These are phyloP conservation scores for Diaporthe aspalathi DNA, from an alignment of 2,329 filamentous ascomycete genomes.

Conservation along the genomic window DNA sequence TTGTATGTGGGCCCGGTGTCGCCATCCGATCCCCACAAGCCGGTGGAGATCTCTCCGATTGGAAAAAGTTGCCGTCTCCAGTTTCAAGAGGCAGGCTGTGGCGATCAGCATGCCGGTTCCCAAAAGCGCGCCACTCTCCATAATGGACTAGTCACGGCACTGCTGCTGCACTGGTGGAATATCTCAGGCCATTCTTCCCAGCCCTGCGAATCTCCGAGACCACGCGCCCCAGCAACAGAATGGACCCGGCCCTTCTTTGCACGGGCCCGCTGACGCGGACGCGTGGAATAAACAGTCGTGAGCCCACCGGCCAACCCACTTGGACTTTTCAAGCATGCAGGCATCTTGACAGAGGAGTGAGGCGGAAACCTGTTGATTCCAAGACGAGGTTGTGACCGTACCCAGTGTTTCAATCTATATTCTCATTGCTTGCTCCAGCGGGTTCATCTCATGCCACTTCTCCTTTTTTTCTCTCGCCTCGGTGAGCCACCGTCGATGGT, in stretches of 20 bases:
- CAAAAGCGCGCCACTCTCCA: slow-evolving; percentile 10
- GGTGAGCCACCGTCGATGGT: slow-evolving; percentile 5
- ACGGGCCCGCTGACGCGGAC: slow-evolving; percentile 11
- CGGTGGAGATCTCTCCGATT: slow-evolving; percentile 19
- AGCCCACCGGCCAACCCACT: slow-evolving; percentile 13
- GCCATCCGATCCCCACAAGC: slow-evolving; percentile 13
- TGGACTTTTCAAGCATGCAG: neutral
- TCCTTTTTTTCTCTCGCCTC: neutral
- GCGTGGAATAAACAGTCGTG: slow-evolving; percentile 8
- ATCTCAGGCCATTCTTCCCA: slow-evolving; percentile 23
- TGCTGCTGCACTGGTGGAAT: slow-evolving; percentile 29
- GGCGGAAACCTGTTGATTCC: neutral
- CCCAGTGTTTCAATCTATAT: slow-evolving; percentile 31
- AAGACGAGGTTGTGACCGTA: neutral
- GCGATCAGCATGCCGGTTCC: slow-evolving; percentile 13
- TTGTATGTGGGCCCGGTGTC: neutral
- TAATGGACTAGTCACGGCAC: slow-evolving; percentile 18
- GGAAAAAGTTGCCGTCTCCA: slow-evolving; percentile 1
- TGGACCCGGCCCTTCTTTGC: neutral
- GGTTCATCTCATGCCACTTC: neutral
- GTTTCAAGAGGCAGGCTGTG: slow-evolving; percentile 15
- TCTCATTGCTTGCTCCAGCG: slow-evolving; percentile 24
- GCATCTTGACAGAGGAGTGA: slow-evolving; percentile 5
- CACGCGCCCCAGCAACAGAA: neutral
- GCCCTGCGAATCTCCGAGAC: slow-evolving; percentile 24